phyloP scores from a whole-genome alignment of 345 rosid species.

The Salix dunnii region DNA sequence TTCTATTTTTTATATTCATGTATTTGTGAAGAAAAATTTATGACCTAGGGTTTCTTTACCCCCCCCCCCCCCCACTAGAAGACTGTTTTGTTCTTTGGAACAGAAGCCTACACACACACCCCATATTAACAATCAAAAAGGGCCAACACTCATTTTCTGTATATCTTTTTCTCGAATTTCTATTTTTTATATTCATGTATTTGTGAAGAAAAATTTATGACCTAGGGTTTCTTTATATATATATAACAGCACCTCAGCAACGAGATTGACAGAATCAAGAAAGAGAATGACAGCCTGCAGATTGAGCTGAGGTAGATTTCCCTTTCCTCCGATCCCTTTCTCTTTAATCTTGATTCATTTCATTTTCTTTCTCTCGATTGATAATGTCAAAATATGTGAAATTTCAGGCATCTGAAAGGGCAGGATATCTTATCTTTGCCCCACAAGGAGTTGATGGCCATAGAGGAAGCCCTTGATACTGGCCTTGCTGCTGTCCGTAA shows the following conservation, averaged over 20 bases:
- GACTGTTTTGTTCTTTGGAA: not conserved
- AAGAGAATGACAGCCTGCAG: conserved; percentile 81
- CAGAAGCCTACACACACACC: no score
- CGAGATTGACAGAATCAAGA: conserved; percentile 79
- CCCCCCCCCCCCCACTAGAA: no score
- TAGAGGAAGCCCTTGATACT: conserved; percentile 66
- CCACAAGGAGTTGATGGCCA: conserved; percentile 45
- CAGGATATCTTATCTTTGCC: conserved; percentile 63
- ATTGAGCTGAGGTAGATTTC: conserved; percentile 61
- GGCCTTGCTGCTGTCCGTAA: conserved; percentile 56
- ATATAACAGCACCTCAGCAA: conserved; percentile 65
- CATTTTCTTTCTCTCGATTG: not conserved
- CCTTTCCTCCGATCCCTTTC: not conserved
- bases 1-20: not conserved
- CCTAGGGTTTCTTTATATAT: conserved; percentile 14
- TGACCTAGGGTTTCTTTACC: conserved; percentile 12
- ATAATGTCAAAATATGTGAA: not conserved
- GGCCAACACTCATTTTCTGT: not conserved
- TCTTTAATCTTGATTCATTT: not conserved
- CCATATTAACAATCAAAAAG: no score
- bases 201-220: not conserved
- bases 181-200: not conserved
- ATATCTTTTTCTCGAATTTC: not conserved
- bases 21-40: not conserved
- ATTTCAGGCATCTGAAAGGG: conserved; percentile 64